phyloP scores from a whole-genome alignment of 2,329 filamentous ascomycete genomes.

The Aspergillus oerlinghausenensis region DNA sequence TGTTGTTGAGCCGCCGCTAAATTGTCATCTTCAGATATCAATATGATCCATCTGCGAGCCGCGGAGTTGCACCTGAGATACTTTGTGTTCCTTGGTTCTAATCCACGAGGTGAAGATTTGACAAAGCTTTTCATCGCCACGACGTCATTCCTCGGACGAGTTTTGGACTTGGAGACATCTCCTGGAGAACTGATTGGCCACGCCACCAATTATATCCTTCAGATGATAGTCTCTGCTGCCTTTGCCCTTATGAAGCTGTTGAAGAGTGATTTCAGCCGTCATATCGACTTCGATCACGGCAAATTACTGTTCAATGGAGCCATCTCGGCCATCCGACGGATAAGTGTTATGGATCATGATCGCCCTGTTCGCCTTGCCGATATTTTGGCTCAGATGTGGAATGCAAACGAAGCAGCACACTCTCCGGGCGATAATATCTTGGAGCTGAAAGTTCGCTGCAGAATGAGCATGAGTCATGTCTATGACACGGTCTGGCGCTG shows the following conservation, averaged over 20 bases:
- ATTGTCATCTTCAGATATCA: constrained; percentile 30
- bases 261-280: constrained; percentile 57
- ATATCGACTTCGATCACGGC: constrained; percentile 51
- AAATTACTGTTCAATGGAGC: constrained; percentile 55
- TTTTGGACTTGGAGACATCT: constrained; percentile 41
- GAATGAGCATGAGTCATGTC: constrained; percentile 62
- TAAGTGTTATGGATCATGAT: constrained; percentile 59
- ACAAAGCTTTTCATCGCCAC: constrained; percentile 43
- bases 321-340: constrained; percentile 53
- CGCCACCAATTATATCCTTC: constrained; percentile 58
- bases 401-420: constrained; percentile 37
- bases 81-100: constrained; percentile 44
- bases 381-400: constrained; percentile 62
- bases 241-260: constrained; percentile 61
- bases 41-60: constrained; percentile 43
- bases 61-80: constrained; percentile 43
- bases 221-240: constrained; percentile 61
- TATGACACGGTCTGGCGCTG: constrained; percentile 65
- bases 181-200: constrained; percentile 48
- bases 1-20: constrained; percentile 2
- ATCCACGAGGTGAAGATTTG: constrained; percentile 39
- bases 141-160: constrained; percentile 42
- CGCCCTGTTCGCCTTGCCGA: constrained; percentile 59
- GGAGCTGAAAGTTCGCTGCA: constrained; percentile 58
- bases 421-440: constrained; percentile 38